These are phyloP conservation scores for Claviceps sp. DNA, from an alignment of 2,329 filamentous ascomycete species.

Conservation along the genomic window DNA sequence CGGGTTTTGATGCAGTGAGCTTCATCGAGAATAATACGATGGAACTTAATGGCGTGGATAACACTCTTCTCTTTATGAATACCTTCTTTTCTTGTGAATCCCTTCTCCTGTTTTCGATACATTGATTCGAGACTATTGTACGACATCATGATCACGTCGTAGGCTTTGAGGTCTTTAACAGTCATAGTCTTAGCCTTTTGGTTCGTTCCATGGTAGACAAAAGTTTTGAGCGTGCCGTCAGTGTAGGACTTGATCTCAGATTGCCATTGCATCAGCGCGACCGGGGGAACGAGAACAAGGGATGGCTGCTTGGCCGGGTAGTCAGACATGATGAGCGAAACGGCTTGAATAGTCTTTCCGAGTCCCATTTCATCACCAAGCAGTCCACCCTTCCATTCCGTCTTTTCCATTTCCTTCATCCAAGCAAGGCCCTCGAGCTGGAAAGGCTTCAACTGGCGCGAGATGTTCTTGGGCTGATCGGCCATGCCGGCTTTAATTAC, in stretches of 20 bases:
- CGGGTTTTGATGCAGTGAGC: constrained; percentile 89
- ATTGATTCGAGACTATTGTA: constrained; percentile 88
- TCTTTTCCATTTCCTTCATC: constrained; percentile 86
- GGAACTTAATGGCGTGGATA: constrained; percentile 77
- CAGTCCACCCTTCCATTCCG: constrained; percentile 74
- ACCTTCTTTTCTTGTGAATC: constrained; percentile 68
- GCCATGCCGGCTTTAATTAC: constrained; percentile 43
- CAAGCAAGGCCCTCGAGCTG: constrained; percentile 88
- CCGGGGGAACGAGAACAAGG: constrained; percentile 80
- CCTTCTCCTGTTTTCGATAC: constrained; percentile 83
- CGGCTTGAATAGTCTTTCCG: constrained; percentile 96
- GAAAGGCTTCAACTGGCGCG: constrained; percentile 76
- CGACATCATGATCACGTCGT: constrained; percentile 93
- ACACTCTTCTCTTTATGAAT: constrained; percentile 66
- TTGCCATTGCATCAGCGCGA: constrained; percentile 92
- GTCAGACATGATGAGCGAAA: constrained; percentile 96
- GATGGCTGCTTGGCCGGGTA: constrained; percentile 74
- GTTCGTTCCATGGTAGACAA: constrained; percentile 83
- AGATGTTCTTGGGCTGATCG: constrained; percentile 54
- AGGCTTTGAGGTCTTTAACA: constrained; percentile 62
- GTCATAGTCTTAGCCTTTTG: constrained; percentile 66
- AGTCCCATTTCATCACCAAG: constrained; percentile 98
- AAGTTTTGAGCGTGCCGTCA: constrained; percentile 75
- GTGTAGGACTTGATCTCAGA: constrained; percentile 71
- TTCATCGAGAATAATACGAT: constrained; percentile 88